These are phyloP conservation scores for Pueraria montana DNA, from an alignment of 306 rosid genomes.

Conservation along the genomic window DNA sequence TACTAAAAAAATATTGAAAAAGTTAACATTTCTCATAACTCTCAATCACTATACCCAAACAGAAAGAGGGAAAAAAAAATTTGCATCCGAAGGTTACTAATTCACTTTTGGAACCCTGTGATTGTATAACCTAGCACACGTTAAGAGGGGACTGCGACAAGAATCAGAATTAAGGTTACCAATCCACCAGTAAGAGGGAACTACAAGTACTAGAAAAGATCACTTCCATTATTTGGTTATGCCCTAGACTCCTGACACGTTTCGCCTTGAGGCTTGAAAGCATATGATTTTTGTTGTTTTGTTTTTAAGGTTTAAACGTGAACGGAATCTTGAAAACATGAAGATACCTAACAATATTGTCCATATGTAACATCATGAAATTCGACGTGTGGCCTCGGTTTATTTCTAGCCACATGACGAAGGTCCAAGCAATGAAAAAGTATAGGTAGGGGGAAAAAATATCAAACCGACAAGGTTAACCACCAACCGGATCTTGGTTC, in stretches of 20 bases:
- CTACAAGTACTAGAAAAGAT: neutral
- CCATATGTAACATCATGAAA: conserved; percentile 55
- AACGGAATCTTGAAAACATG: conserved; percentile 50
- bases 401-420: conserved; percentile 36
- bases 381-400: conserved; percentile 17
- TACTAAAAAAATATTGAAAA: neutral
- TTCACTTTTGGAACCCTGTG: neutral
- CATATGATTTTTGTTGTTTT: conserved; percentile 13
- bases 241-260: conserved; percentile 46
- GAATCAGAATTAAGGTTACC: neutral
- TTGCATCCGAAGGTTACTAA: neutral
- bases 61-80: neutral
- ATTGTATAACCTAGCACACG: neutral
- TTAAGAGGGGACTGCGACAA: neutral
- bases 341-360: conserved; percentile 53
- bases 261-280: conserved; percentile 26
- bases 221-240: conserved; percentile 32
- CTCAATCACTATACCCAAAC: neutral
- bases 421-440: conserved; percentile 18
- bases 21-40: neutral
- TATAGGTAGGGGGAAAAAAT: neutral
- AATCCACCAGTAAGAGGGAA: neutral
- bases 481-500: conserved; percentile 60
- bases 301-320: conserved; percentile 42
- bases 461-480: conserved; percentile 62